Evolutionary conservation across 176 grass and related monocot genomes (phyloP), one percentile per base, ranked within the genome.

Genomic region (Carex parvula): DNA sequence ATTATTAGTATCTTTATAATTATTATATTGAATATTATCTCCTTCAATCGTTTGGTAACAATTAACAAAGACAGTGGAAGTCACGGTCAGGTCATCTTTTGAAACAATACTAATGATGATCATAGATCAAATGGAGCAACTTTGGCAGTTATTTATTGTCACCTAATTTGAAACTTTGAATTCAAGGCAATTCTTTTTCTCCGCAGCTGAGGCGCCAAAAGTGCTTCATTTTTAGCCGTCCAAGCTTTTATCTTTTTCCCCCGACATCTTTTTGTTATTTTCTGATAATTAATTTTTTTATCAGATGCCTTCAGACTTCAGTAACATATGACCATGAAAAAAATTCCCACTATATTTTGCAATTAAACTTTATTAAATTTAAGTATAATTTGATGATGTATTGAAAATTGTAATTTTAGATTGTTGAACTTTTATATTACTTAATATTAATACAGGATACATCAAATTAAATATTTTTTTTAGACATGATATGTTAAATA

Each of bases 181-280:
- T 54, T 13, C 41, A 76, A 76, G 22, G 54, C 18, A 18, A 12
- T 48, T 80, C 39, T 62, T 26, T 80, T 62, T 26, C 32, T 79
- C 2, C 29, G 12, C 64, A 35, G 64, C 4, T 30, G 64, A 4
- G 64, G 64, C 35, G 68, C 68, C 39, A 20, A 42, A 71, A 71
- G 39, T 68, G 68, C 62, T 37, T 2, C 55, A 60, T 42, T 81
- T 3, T 3, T 53, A 81, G 79, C 79, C 55, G 79, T 13, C 79
- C 52, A 63, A 81, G 5, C 79, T 81, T 81, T 60, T 81, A 17
- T 24, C 52, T 11, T 79, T 79, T 79, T 56, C 42, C 5, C 10
- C 75, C 52, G 12, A 58, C 26, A n/a, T 62, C 56, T 81, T 81
- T 81, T 81, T 81, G 79, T 81, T 33, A 39, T 81, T 39, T 81